Base-by-base conservation (phyloP, 192 early-diverging fungal genomes). In the Linnemannia elongata region DNA sequence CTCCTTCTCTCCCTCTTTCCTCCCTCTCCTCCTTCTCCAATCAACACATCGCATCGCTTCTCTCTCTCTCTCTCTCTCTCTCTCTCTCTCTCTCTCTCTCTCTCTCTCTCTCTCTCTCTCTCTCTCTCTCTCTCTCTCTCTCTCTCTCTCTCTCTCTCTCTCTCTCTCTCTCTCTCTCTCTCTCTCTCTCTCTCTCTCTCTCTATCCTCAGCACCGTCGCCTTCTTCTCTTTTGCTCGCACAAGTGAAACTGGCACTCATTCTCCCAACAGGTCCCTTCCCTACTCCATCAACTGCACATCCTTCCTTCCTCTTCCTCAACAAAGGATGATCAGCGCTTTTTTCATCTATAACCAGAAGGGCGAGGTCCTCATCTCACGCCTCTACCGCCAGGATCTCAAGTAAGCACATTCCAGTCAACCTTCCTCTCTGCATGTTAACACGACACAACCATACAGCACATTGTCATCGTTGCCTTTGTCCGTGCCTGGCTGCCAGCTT, bases 301-400 rank as follows among this genome's bases (percentile, higher is more conserved):
- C 44, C 44, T 13, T 45, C 44, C 44, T 10, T 45, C 44, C 15
- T 10, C 12, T 45, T 45, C 60, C n/a, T 13, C 60, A 66, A 27
- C 27, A 30, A 66, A 70, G 33, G 24, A 99, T 99, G 97, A 94
- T 99, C 70, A 96, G 95, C 87, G 97, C 94, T 27, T 93, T 99
- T 80, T 98, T 99, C 88, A 96, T 99, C 68, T 98, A 98, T 91
- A 99, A 98, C 92, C 97, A 96, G 83, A 99, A 99, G 89, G 98
- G 98, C 71, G 98, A 99, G 88, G 97, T 99, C 24, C 95, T 99
- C 44, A 98, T 99, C 76, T 98, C 97, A 38, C 93, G 98, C 71
- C 89, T 98, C 33, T 99, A 98, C 90, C 94, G 97, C 63, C 95
- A 97, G 80, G 98, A 99, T 85, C 92, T 98, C 45, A 98, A 98